Conservation (phyloP, 768 basidiomycete species). For the Ramaria sp. region DNA sequence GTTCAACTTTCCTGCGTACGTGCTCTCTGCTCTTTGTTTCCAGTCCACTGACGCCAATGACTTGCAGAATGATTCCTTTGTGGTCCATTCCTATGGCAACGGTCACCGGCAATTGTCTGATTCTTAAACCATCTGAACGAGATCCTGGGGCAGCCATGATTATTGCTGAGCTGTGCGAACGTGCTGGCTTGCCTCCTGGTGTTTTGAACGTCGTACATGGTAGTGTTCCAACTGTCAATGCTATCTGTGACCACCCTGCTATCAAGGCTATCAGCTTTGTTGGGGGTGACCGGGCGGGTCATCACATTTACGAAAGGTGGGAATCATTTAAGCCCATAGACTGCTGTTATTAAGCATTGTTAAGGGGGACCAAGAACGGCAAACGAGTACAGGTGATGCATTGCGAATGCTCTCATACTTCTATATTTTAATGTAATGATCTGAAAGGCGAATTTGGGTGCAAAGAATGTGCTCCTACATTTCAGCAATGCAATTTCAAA, state of each 20-base stretch:
- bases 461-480: slow-evolving; percentile 51
- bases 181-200: slow-evolving; percentile 77
- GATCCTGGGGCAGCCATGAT: slow-evolving; percentile 98
- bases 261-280: slow-evolving; percentile 97
- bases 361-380: slow-evolving; percentile 67
- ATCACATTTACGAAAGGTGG: slow-evolving; percentile 82
- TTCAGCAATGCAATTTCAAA: not conserved
- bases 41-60: not conserved
- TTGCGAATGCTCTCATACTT: not conserved
- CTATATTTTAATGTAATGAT: not conserved
- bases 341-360: not conserved
- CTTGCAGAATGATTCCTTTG: slow-evolving; percentile 71
- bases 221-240: slow-evolving; percentile 79
- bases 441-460: slow-evolving; percentile 69
- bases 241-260: slow-evolving; percentile 82
- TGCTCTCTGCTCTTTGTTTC: slow-evolving; percentile 9
- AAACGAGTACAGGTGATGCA: slow-evolving; percentile 68
- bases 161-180: slow-evolving; percentile 87
- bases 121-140: slow-evolving; percentile 93
- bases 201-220: slow-evolving; percentile 92
- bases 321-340: not conserved
- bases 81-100: slow-evolving; percentile 85
- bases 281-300: slow-evolving; percentile 86
- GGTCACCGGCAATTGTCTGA: slow-evolving; percentile 85
- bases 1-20: slow-evolving; percentile 84